A percentile compares a stretch with the other conserved stretches of the same genome.
These are phyloP conservation scores for Wickerhamiella australiensis DNA, from an alignment of 805 yeast genomes.

Conservation along the genomic window DNA sequence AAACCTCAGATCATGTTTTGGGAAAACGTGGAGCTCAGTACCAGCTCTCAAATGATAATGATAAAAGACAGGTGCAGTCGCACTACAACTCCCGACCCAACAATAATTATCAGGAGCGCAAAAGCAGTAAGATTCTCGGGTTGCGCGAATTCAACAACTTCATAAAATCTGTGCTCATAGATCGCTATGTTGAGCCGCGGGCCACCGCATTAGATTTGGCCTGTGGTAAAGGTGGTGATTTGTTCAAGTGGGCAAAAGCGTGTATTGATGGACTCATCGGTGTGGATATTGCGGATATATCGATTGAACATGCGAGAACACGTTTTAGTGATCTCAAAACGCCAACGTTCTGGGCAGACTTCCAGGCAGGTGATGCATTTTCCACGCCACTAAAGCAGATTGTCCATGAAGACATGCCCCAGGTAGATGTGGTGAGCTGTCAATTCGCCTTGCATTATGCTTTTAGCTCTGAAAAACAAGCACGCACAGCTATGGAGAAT, in stretches of 20 bases:
- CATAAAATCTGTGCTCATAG: slow-evolving; percentile 73
- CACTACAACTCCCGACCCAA: slow-evolving; percentile 82
- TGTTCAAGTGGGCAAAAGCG: slow-evolving; percentile 75
- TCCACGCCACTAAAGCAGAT: slow-evolving; percentile 55
- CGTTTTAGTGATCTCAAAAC: slow-evolving; percentile 50
- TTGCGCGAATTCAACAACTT: slow-evolving; percentile 84
- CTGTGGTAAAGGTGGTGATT: slow-evolving; percentile 97
- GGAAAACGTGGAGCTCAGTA: slow-evolving; percentile 14
- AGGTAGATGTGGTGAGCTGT: slow-evolving; percentile 77
- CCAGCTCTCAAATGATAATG: slow-evolving; percentile 1
- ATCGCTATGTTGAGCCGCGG: slow-evolving; percentile 46
- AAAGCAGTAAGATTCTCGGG: slow-evolving; percentile 71
- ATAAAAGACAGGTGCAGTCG: slow-evolving; percentile 44
- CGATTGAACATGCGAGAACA: slow-evolving; percentile 70
- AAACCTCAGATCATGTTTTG: neutral
- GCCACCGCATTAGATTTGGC: slow-evolving; percentile 71
- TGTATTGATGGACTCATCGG: slow-evolving; percentile 71
- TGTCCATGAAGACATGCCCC: slow-evolving; percentile 61
- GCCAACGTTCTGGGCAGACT: slow-evolving; percentile 57
- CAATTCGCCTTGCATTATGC: slow-evolving; percentile 96
- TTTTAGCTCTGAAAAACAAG: slow-evolving; percentile 72
- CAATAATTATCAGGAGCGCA: slow-evolving; percentile 47
- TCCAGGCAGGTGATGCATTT: slow-evolving; percentile 89
- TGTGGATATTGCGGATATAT: slow-evolving; percentile 80
- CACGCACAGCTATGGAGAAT: slow-evolving; percentile 58